Percentiles rank a stretch among this genome's conserved stretches.
Evolutionary conservation across 305 asterid species (phyloP).

Genomic region (Petunia hybrid): DNA sequence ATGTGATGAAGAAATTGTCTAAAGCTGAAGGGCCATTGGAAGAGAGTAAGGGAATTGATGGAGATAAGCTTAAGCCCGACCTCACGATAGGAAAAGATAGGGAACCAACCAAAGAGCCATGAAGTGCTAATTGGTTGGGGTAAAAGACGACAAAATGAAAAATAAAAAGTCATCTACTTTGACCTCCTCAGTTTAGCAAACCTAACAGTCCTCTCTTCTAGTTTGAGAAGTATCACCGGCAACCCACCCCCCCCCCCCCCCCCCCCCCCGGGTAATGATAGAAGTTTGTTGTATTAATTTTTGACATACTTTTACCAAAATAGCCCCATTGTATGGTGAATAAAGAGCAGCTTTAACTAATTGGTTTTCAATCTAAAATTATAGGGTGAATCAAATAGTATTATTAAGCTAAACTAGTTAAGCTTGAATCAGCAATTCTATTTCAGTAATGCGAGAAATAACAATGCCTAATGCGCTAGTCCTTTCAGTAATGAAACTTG

Average conservation of each 20-base stretch:
- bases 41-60: too few species aligned
- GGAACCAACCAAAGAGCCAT: neutral
- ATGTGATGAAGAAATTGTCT: neutral
- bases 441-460: neutral
- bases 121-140: slow-evolving; percentile 7
- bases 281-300: neutral
- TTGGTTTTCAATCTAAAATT: neutral
- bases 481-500: neutral
- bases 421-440: neutral
- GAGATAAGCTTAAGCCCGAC: too few species aligned
- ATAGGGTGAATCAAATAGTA: neutral
- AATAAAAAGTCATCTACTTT: neutral
- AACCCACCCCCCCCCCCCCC: neutral
- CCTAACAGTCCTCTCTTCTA: neutral
- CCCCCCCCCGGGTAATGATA: neutral
- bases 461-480: neutral
- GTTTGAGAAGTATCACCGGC: neutral
- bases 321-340: neutral
- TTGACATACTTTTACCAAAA: neutral
- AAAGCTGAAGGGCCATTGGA: neutral
- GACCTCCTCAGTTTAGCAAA: neutral
- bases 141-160: neutral
- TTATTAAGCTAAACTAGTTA: neutral
- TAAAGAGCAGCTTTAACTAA: neutral
- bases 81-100: too few species aligned